Percentiles rank a stretch among this genome's conserved stretches.
phyloP scores from a whole-genome alignment of 257 asterid genomes.

The Jaltomata sinuosa region DNA sequence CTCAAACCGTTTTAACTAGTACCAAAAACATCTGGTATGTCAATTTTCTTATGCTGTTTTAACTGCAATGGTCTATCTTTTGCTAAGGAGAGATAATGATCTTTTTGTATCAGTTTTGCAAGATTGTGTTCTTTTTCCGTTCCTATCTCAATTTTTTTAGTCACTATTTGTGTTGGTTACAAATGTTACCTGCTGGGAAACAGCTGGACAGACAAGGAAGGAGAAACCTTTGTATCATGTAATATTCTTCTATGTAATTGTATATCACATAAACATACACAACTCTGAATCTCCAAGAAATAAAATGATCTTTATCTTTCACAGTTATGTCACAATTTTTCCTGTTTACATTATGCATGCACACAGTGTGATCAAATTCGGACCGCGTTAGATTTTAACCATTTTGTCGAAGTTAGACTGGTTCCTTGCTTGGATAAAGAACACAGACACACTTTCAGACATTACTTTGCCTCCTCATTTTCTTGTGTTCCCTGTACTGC shows the following conservation, averaged over 20 bases:
- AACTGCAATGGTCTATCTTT: constrained; percentile 1
- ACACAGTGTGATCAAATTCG: neutral
- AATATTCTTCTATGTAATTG: neutral
- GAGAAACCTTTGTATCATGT: neutral
- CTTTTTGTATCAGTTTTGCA: neutral
- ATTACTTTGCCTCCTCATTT: neutral
- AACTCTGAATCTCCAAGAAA: neutral
- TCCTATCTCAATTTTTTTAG: neutral
- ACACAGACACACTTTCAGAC: neutral
- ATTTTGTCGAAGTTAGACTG: neutral
- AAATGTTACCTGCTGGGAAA: neutral
- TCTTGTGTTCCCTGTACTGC: neutral
- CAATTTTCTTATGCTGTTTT: neutral
- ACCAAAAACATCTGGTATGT: constrained; percentile 6
- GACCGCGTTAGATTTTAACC: neutral
- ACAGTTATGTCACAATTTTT: neutral
- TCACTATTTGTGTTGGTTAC: neutral
- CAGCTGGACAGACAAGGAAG: constrained; percentile 4
- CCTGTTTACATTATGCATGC: neutral
- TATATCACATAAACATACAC: neutral
- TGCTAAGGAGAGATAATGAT: neutral
- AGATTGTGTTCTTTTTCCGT: neutral
- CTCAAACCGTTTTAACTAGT: neutral
- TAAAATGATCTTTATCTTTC: neutral
- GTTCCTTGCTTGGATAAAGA: neutral